A percentile compares a stretch with the other conserved stretches of the same genome.
Evolutionary conservation across 371 early-diverging fungal species (phyloP).

Genomic region (Mucor sp.): DNA sequence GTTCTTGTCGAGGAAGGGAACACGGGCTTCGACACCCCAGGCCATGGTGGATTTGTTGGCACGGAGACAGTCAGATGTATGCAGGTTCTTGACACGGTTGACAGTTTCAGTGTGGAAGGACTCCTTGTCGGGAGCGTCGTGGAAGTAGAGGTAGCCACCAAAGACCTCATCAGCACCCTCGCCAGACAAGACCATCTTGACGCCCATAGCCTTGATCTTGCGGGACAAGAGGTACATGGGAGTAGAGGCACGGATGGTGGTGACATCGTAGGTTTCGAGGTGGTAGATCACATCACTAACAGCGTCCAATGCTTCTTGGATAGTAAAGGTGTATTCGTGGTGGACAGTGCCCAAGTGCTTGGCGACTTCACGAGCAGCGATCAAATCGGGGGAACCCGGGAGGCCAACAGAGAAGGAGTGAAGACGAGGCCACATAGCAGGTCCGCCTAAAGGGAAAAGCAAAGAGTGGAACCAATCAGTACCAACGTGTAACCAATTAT

Average conservation of each 20-base stretch:
- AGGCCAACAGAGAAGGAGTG: constrained; percentile 97
- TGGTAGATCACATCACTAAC: constrained; percentile 94
- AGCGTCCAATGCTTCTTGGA: constrained; percentile 95
- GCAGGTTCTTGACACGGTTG: constrained; percentile 89
- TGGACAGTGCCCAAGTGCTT: constrained; percentile 89
- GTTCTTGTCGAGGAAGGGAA: constrained; percentile 91
- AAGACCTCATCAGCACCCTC: constrained; percentile 97
- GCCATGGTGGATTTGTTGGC: constrained; percentile 99
- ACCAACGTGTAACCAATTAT: neutral
- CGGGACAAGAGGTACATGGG: constrained; percentile 96
- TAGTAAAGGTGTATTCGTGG: constrained; percentile 93
- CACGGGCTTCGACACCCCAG: constrained; percentile 97
- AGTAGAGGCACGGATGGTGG: constrained; percentile 96
- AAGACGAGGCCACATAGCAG: constrained; percentile 76
- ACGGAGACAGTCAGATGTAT: constrained; percentile 93
- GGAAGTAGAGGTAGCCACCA: constrained; percentile 98
- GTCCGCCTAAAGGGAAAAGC: constrained; percentile 63
- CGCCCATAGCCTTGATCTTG: constrained; percentile 95
- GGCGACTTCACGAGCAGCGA: constrained; percentile 89
- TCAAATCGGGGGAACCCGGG: constrained; percentile 91
- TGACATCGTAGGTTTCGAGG: constrained; percentile 98
- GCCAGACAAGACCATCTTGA: constrained; percentile 97
- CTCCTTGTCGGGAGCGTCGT: constrained; percentile 82
- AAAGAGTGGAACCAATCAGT: constrained; percentile 71
- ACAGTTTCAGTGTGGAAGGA: constrained; percentile 90